Evolutionary conservation across 108 stramenopile genomes (phyloP).

Genomic region (Fragilaria radians): DNA sequence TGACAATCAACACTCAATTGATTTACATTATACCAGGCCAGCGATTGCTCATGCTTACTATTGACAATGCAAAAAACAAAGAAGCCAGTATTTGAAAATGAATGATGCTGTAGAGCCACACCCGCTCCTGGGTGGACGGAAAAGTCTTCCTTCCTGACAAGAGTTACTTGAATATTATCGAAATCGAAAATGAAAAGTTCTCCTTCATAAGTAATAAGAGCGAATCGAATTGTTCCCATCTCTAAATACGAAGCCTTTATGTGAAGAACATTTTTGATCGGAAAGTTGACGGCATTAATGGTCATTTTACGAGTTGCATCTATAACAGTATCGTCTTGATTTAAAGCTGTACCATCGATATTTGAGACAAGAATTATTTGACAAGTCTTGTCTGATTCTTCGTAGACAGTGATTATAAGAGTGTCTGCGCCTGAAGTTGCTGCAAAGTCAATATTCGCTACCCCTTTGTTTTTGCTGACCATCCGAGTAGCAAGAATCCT

Average conservation of each 20-base stretch:
- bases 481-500: conserved; percentile 46
- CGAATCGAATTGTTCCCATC: conserved; percentile 30
- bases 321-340: conserved; percentile 30
- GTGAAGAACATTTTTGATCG: neutral
- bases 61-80: neutral
- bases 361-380: conserved; percentile 54
- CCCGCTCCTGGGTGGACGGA: conserved; percentile 20
- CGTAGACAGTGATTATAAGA: neutral
- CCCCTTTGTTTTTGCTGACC: conserved; percentile 15
- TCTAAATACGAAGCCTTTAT: conserved; percentile 6
- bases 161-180: conserved; percentile 9
- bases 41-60: neutral
- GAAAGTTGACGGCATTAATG: conserved; percentile 28
- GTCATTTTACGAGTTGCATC: conserved; percentile 45
- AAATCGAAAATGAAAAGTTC: conserved; percentile 36
- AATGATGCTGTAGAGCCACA: conserved; percentile 1
- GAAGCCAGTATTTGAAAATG: neutral
- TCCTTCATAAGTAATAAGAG: conserved; percentile 14
- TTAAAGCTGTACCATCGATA: conserved; percentile 53
- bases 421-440: conserved; percentile 5
- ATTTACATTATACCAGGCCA: conserved; percentile 20
- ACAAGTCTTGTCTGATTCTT: conserved; percentile 1
- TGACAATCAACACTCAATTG: conserved; percentile 7
- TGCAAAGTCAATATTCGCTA: neutral
- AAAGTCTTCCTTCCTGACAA: conserved; percentile 15